phyloP scores from a whole-genome alignment of 148 eudicot species.

The Salicornia ramosissima region DNA sequence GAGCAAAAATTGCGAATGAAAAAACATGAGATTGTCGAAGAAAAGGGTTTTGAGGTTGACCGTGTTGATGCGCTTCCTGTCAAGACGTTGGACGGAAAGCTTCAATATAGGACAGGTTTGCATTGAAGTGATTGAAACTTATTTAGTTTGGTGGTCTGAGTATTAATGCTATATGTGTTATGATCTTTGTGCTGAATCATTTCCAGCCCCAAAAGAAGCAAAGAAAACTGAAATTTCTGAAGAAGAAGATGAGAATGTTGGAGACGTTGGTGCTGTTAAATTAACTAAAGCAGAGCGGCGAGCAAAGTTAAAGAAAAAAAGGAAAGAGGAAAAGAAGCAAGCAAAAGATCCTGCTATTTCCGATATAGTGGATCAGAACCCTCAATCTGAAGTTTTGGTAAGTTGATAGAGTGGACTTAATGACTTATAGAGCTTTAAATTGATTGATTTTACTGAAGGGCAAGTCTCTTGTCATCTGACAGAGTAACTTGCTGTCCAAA shows the following conservation, averaged over 20 bases:
- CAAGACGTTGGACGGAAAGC: slow-evolving; percentile 73
- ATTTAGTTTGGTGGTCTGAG: background rate
- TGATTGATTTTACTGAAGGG: too few species aligned
- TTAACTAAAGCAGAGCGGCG: slow-evolving; percentile 73
- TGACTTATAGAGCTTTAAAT: slow-evolving; percentile 11
- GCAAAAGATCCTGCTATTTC: slow-evolving; percentile 41
- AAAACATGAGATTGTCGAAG: slow-evolving; percentile 40
- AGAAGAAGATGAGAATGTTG: slow-evolving; percentile 39
- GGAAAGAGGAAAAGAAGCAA: slow-evolving; percentile 81
- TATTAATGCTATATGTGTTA: slow-evolving; percentile 6
- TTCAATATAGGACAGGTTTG: slow-evolving; percentile 63
- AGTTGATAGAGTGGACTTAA: background rate
- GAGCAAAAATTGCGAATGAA: slow-evolving; percentile 53
- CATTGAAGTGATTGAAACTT: background rate
- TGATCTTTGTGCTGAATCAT: background rate
- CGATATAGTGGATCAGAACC: slow-evolving; percentile 48
- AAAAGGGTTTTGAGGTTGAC: slow-evolving; percentile 62
- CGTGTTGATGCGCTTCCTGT: slow-evolving; percentile 92
- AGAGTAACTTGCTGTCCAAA: too few species aligned
- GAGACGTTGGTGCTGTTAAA: slow-evolving; percentile 38
- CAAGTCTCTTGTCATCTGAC: too few species aligned
- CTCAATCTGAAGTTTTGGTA: slow-evolving; percentile 74
- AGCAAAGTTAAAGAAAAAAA: slow-evolving; percentile 71
- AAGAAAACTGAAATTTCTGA: slow-evolving; percentile 26
- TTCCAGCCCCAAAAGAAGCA: slow-evolving; percentile 41